These are phyloP conservation scores for Skeletonema costatum DNA, from an alignment of 108 stramenopile species.

Conservation along the genomic window DNA sequence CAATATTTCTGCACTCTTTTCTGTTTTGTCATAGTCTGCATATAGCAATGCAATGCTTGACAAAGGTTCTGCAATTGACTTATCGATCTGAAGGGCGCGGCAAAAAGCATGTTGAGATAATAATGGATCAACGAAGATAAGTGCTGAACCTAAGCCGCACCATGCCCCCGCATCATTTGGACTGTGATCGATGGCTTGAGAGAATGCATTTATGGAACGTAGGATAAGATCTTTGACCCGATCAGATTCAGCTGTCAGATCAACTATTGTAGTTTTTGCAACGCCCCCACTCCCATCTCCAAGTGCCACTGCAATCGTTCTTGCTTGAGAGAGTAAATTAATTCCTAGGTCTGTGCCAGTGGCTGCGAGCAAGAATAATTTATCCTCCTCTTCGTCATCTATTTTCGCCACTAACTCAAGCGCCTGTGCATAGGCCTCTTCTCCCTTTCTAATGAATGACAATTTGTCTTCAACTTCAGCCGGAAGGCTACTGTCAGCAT, in stretches of 20 bases:
- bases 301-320: constrained; percentile 25
- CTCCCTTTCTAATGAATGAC: constrained; percentile 52
- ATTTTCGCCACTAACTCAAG: constrained; percentile 13
- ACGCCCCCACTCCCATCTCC: constrained; percentile 34
- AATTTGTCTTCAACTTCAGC: constrained; percentile 30
- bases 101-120: constrained; percentile 76
- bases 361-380: constrained; percentile 37
- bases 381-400: constrained; percentile 31
- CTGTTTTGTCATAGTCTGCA: constrained; percentile 35
- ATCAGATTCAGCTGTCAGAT: constrained; percentile 25
- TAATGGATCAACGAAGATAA: constrained; percentile 51
- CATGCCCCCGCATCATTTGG: constrained; percentile 60
- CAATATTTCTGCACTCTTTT: constrained; percentile 46
- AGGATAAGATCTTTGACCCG: constrained; percentile 27
- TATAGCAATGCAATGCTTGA: constrained; percentile 73
- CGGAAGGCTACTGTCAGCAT: constrained; percentile 8
- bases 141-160: constrained; percentile 74
- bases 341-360: constrained; percentile 55
- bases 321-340: constrained; percentile 68
- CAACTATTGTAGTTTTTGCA: constrained; percentile 24
- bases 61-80: constrained; percentile 60
- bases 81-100: constrained; percentile 62
- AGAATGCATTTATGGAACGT: constrained; percentile 31
- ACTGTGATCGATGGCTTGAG: constrained; percentile 39
- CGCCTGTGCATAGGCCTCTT: constrained; percentile 49